Evolutionary conservation across 2,329 filamentous ascomycete species (phyloP).

Genomic region (Pseudonectria buxi): DNA sequence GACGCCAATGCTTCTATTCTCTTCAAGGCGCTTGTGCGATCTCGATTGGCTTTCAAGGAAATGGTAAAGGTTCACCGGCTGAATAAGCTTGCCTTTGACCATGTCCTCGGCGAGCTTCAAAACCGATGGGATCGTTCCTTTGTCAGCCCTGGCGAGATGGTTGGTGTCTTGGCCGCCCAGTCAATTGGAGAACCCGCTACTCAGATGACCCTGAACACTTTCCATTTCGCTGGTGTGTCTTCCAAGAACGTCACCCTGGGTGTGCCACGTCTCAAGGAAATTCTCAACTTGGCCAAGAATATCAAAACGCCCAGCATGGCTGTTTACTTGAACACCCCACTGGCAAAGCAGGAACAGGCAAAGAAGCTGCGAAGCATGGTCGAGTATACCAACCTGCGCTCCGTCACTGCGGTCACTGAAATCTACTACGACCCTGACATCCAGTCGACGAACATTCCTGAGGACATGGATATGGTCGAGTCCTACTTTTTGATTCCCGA

Average conservation of each 20-base stretch:
- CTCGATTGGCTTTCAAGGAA: constrained; percentile 85
- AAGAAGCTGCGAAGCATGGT: constrained; percentile 83
- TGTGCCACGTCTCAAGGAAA: constrained; percentile 98
- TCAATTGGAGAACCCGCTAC: constrained; percentile 98
- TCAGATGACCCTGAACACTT: constrained; percentile 99
- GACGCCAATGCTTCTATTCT: constrained; percentile 83
- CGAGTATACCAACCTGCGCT: constrained; percentile 89
- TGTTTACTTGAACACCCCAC: constrained; percentile 66
- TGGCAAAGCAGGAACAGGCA: constrained; percentile 67
- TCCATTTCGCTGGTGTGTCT: constrained; percentile 99
- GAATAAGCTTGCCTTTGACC: constrained; percentile 86
- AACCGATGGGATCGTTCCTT: constrained; percentile 79
- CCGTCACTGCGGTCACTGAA: constrained; percentile 85
- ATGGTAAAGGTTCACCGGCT: constrained; percentile 79
- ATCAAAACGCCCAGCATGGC: constrained; percentile 99
- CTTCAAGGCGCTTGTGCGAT: constrained; percentile 87
- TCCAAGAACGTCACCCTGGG: constrained; percentile 99
- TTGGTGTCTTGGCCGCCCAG: constrained; percentile 93
- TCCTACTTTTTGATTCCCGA: constrained; percentile 95
- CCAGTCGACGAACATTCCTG: constrained; percentile 74
- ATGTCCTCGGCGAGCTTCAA: constrained; percentile 85
- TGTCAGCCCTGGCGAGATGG: constrained; percentile 95
- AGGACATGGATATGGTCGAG: constrained; percentile 89
- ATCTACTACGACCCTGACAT: constrained; percentile 97
- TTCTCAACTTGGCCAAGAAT: constrained; percentile 94